Evolutionary conservation across 805 yeast species (phyloP), one percentile per base, ranked within the genome.

Genomic region (Candida sphagnicola): DNA sequence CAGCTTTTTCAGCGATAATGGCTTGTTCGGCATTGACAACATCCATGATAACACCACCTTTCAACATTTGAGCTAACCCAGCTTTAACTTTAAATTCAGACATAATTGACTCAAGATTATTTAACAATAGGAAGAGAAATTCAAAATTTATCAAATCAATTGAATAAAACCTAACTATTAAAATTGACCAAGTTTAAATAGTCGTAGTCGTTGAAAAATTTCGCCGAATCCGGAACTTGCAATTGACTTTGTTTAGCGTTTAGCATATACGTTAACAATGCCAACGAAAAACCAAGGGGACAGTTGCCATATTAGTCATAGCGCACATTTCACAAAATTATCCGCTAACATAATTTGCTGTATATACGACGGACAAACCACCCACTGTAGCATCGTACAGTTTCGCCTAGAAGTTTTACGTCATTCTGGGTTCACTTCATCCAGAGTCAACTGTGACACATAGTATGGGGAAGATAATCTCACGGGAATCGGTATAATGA

Each of bases 21-120:
- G 95, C 95, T 63, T 85, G 93, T 53, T 85, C 93, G 25, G 82
- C 81, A 42, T 72, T 83, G 42, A 84, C 87, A 28, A 84, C 93
- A 54, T 78, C 84, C 84, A 78, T 77, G 46, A 77, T 78, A 36
- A 80, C 86, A 43, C 85, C 84, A 40, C 86, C 90, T 56, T 85
- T 85, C 44, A 85, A 72, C 93, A 85, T 85, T 61, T 85, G 89
- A 43, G 95, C 93, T 58, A 85, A 70, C 11, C 91, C 93, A 34
- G 86, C 77, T 61, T 85, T 85, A 40, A 82, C 72, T 53, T 78
- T 65, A 52, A 71, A 71, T 11, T 66, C 62, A 29, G 61, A 45
- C 63, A 54, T 59, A 28, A 8, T 26, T 8, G 13, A 5, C 12
- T 8, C 24, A 21, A 21, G 24, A 21, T 21, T 6, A 21, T 10